phyloP scores from a whole-genome alignment of 2,329 filamentous ascomycete genomes.

The Phaeoacremonium minimum region DNA sequence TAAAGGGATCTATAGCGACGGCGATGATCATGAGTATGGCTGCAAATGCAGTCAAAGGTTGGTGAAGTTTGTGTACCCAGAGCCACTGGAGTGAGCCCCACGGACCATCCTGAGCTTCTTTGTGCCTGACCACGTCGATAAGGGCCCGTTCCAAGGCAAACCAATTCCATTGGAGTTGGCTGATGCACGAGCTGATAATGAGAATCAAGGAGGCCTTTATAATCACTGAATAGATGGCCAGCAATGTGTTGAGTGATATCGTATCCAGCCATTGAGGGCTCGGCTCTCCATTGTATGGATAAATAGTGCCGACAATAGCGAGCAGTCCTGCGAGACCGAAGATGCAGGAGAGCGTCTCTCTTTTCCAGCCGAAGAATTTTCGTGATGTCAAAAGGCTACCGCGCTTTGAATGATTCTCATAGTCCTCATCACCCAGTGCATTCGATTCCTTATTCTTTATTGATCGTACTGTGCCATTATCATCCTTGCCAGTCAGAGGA shows the following conservation, averaged over 20 bases:
- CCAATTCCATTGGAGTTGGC: slow-evolving; percentile 6
- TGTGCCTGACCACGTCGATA: not conserved
- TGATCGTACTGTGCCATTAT: too few species aligned
- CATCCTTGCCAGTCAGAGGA: too few species aligned
- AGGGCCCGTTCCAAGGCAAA: slow-evolving; percentile 1
- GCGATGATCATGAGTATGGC: slow-evolving; percentile 1
- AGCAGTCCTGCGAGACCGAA: too few species aligned
- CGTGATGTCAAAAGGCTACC: too few species aligned
- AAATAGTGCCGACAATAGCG: too few species aligned
- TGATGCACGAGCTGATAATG: slow-evolving; percentile 2
- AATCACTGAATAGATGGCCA: slow-evolving; percentile 1
- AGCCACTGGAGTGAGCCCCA: not conserved
- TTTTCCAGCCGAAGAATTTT: too few species aligned
- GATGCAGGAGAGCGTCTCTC: too few species aligned
- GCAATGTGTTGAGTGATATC: slow-evolving; percentile 3
- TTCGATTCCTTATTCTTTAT: too few species aligned
- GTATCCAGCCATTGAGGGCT: slow-evolving; percentile 3
- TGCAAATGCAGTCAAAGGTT: slow-evolving; percentile 2
- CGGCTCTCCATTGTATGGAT: slow-evolving; percentile 2
- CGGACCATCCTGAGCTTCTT: not conserved
- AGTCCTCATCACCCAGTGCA: too few species aligned
- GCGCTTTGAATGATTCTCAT: too few species aligned
- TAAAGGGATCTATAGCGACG: slow-evolving; percentile 3
- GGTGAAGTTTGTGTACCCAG: not conserved
- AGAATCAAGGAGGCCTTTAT: not conserved